phyloP scores from a whole-genome alignment of 164 flowering plant species.

The Stephania yunnanensis region DNA sequence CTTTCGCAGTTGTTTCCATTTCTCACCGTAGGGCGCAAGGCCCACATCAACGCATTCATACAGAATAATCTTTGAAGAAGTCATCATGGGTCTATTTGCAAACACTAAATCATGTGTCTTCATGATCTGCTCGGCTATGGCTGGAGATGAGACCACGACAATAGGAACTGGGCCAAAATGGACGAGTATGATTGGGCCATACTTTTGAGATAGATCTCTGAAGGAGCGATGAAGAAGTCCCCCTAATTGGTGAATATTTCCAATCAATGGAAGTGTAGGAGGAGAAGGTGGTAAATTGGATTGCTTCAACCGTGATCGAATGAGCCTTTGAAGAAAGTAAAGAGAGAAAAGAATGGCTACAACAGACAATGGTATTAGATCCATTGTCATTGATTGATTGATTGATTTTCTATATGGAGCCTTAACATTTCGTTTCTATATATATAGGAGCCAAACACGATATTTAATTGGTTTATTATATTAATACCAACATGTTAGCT shows the following conservation, averaged over 20 bases:
- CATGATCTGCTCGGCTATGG: conserved; percentile 15
- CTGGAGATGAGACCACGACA: conserved; percentile 21
- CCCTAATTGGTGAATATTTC: conserved; percentile 21
- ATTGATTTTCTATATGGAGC: too few species aligned
- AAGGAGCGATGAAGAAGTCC: conserved; percentile 17
- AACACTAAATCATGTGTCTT: conserved; percentile 20
- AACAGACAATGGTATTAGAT: too few species aligned
- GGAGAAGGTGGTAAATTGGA: conserved; percentile 5
- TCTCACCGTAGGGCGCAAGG: conserved; percentile 25
- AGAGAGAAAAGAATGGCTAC: background rate
- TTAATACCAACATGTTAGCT: too few species aligned
- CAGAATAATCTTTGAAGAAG: conserved; percentile 4
- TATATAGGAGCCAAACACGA: too few species aligned
- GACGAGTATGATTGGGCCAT: conserved; percentile 22
- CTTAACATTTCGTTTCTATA: too few species aligned
- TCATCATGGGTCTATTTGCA: conserved; percentile 15
- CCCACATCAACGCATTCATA: conserved; percentile 17
- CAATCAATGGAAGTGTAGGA: conserved; percentile 18
- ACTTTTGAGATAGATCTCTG: conserved; percentile 5
- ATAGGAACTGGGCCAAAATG: conserved; percentile 13
- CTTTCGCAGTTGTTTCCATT: conserved; percentile 30
- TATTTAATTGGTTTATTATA: too few species aligned
- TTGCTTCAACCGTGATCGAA: background rate
- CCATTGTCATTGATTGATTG: too few species aligned
- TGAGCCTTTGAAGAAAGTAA: background rate